Evolutionary conservation across 352 stramenopile genomes (phyloP), one percentile per base, ranked within the genome.

Genomic region (Globisporangium spinosum): DNA sequence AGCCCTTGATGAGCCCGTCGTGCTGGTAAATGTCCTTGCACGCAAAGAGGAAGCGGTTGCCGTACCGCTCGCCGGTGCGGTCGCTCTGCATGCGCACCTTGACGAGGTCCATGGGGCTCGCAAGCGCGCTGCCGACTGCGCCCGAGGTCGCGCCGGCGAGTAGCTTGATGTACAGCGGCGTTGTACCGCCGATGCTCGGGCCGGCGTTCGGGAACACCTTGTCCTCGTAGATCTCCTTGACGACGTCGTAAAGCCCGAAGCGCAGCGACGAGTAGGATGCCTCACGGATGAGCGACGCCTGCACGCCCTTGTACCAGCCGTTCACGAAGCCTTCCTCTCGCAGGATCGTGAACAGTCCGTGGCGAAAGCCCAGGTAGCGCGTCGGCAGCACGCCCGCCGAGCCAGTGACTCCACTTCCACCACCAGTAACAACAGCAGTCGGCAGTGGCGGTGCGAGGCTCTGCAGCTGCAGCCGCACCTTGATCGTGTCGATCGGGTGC

Each of bases 71-170:
- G 22, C 81, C 80, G 6, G 79, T 83, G 59, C 77, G 79, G 55
- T 91, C 85, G 12, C 79, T 80, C 65, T 95, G 87, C 81, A 93
- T 90, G 58, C 87, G 84, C 34, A 91, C 79, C 61, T 93, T 91
- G 25, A 89, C 76, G 29, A 95, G 71, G 57, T 95, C 87, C 74
- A 87, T 89, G 8, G 87, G 87, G 71, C 90, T 95, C 45, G 86
- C 80, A 2, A 95, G 74, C 29, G 80, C 80, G 29, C 77, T 87
- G 25, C 85, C 87, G 22, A 94, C 73, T 1, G 72, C 82, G 0
- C 86, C 85, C 0, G 83, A 85, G 5, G 80, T 87, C 22, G 87
- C 80, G 10, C 85, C 85, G 0, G 80, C 79, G 15, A 84, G 68
- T 56, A 95, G 70, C 68, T 92, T 93, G 45, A 89, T 88, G 72